Evolutionary conservation across 2,329 filamentous ascomycete genomes (phyloP).

Genomic region (Helminthosporium solani): DNA sequence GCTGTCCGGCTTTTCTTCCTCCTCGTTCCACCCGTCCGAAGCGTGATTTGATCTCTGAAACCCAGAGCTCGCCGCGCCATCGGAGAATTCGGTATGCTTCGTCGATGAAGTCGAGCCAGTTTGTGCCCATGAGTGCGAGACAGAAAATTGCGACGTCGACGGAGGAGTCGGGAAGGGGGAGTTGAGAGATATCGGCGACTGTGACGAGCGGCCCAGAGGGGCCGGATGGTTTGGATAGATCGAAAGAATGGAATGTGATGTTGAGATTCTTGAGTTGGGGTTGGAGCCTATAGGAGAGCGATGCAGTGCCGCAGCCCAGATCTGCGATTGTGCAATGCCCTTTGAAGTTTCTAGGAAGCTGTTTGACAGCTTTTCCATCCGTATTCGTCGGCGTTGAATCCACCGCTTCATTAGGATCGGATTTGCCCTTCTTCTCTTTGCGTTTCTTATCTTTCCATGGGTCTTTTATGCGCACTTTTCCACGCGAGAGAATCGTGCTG

Average conservation of each 20-base stretch:
- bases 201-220: constrained; percentile 76
- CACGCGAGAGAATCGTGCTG: constrained; percentile 67
- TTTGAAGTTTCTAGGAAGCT: constrained; percentile 69
- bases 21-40: constrained; percentile 65
- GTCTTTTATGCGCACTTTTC: constrained; percentile 49
- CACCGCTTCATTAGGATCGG: constrained; percentile 9
- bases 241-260: constrained; percentile 78
- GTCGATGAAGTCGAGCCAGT: constrained; percentile 95
- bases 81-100: constrained; percentile 90
- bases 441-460: constrained; percentile 46
- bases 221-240: constrained; percentile 75
- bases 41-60: constrained; percentile 93
- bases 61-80: constrained; percentile 95
- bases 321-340: constrained; percentile 78
- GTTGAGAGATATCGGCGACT: constrained; percentile 80
- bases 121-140: constrained; percentile 96
- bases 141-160: constrained; percentile 93
- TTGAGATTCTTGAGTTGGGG: constrained; percentile 64
- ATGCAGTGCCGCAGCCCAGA: constrained; percentile 89
- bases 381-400: constrained; percentile 10
- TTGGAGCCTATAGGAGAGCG: constrained; percentile 70
- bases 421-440: constrained; percentile 30
- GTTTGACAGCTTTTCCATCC: constrained; percentile 31
- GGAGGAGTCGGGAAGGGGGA: constrained; percentile 72
- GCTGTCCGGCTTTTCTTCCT: constrained; percentile 43